phyloP scores from a whole-genome alignment of 129 eudicot genomes.

The Apium graveolens region DNA sequence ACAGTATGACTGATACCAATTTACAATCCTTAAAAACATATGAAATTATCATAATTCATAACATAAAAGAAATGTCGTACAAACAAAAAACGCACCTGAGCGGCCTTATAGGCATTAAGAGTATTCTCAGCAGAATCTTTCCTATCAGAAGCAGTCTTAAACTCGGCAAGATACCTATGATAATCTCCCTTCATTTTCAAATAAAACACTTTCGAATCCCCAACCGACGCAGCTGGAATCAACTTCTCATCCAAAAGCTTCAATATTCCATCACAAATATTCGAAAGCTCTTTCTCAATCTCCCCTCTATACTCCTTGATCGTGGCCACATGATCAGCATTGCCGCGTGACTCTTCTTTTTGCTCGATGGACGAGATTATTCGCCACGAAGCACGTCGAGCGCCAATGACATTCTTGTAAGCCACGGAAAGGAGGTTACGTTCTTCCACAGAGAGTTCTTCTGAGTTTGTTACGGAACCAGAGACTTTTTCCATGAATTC shows the following conservation, averaged over 20 bases:
- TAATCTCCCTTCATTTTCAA: conserved; percentile 27
- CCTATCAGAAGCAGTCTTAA: conserved; percentile 20
- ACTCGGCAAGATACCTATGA: conserved; percentile 23
- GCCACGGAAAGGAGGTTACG: conserved; percentile 22
- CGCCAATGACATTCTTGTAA: conserved; percentile 11
- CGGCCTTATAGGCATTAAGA: conserved; percentile 12
- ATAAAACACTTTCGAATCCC: conserved; percentile 24
- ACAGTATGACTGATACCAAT: no score
- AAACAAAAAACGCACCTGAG: neutral
- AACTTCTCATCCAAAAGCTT: conserved; percentile 19
- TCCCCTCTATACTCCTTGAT: conserved; percentile 23
- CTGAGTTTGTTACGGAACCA: conserved; percentile 4
- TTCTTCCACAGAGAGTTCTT: conserved; percentile 24
- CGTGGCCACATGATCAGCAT: conserved; percentile 19
- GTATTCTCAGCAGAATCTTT: conserved; percentile 21
- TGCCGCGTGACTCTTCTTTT: conserved; percentile 27
- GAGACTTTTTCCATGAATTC: conserved; percentile 27
- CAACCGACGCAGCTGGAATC: conserved; percentile 16
- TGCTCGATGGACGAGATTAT: conserved; percentile 25
- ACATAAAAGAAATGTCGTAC: no score
- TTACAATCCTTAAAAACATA: no score
- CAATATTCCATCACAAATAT: conserved; percentile 20
- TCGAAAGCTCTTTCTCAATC: conserved; percentile 21
- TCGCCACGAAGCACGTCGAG: conserved; percentile 24
- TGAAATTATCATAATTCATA: no score